Evolutionary conservation across 495 filamentous ascomycete species (phyloP), one percentile per base, ranked within the genome.

Genomic region (Xylaria cubensis): DNA sequence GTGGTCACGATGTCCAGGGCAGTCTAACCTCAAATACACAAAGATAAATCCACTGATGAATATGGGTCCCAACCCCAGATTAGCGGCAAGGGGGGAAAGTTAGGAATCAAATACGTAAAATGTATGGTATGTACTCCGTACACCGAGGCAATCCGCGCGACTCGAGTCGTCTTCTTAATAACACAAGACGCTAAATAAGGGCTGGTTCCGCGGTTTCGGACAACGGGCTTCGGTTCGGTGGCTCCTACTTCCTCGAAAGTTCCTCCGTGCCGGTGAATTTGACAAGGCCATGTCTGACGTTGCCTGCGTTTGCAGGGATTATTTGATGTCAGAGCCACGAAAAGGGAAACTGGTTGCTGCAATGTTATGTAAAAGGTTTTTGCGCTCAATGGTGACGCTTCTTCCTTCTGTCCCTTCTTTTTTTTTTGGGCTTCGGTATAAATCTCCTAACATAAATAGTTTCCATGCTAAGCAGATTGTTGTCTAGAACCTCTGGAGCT

Each of bases 71-170:
- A 51, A 67, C 29, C 64, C 29, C 32, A 51, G 24, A 50, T 58
- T 44, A 4, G 42, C 17, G 15, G 26, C 48, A 36, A 41, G 21
- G 48, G 67, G 4, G 4, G 4, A 7, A 21, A 46, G 41, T 46
- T 59, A 15, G 53, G 8, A 61, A 46, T 61, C 17, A 34, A 61
- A 48, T 59, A 69, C 67, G 67, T 69, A 68, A 69, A 69, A 59
- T 21, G 53, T 32, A 48, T 48, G 41, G 24, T 24, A 34, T 34
- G 26, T n/a, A 48, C 53, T 46, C 67, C 51, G 53, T n/a, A 48
- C 53, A 58, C 67, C 51, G 53, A 46, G 29, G 51, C 24, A 46
- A 69, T 69, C 53, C 51, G 67, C 67, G 51, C 67, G 50, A 24
- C 41, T 46, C 67, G 26, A 39, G 39, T 55, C 67, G 53, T 46